Evolutionary conservation across 441 rosid genomes (phyloP), one percentile per base, ranked within the genome.

Genomic region (Populus hybrid): DNA sequence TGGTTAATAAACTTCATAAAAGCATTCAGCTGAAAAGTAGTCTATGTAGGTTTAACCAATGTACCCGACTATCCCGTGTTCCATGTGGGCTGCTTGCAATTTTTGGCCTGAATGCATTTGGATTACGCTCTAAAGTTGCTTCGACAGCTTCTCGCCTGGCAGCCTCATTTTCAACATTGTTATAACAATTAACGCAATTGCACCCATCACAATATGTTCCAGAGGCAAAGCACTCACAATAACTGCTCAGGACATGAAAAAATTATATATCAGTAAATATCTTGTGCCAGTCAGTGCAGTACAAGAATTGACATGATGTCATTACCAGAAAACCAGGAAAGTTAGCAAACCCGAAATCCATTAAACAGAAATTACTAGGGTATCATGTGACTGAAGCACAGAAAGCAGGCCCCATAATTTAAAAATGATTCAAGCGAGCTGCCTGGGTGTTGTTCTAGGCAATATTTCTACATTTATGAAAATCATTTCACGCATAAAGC

Each of bases 171-270:
- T 91, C 98, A 83, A 87, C 91, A 80, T 94, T 93, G 89, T 97
- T 94, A 46, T 86, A 89, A 83, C 99, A 97, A 84, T 93, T 93
- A 77, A 84, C 76, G 81, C 99, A 97, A 73, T 94, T 93, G 88
- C 99, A 94, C 66, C 98, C 98, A 81, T 93, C 92, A 83, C 98
- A 97, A 81, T 93, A 93, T 66, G 86, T 86, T 74, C 98, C 98
- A 42, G 96, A 88, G 42, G 98, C 94, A 85, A 97, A 97, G 89
- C 99, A 97, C 80, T 94, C 98, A 78, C 99, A 97, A 73, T 94
- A 97, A 89, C 99, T 96, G 76, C 71, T 66, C 46, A 86, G 74
- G 61, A 76, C 46, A 85, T 57, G 64, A 70, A 70, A 65, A 76
- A 57, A 77, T 81, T 30, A 32, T 63, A 26, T 35, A 67, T 76